These are phyloP conservation scores for Taxawa tesnikishii DNA, from an alignment of 2,329 filamentous ascomycete genomes.

Conservation along the genomic window DNA sequence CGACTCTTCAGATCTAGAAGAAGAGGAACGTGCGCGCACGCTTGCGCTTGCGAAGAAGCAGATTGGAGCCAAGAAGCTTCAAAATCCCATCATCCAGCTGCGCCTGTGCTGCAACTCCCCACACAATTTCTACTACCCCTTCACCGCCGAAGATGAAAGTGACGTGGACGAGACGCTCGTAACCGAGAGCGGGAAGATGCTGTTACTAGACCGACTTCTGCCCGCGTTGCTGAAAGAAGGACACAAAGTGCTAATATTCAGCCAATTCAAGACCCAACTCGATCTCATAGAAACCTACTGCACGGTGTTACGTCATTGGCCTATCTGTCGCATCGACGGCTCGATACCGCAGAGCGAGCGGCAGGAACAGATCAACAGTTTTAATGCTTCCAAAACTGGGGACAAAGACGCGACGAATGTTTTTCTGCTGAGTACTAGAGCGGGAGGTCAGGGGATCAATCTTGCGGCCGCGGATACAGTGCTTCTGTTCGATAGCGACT, in stretches of 20 bases:
- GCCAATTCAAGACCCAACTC: conserved; percentile 88
- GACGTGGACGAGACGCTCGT: conserved; percentile 68
- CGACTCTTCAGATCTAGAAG: conserved; percentile 41
- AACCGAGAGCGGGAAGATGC: conserved; percentile 87
- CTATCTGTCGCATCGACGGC: conserved; percentile 82
- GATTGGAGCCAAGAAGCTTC: conserved; percentile 80
- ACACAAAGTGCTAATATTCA: conserved; percentile 93
- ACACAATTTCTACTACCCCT: conserved; percentile 94
- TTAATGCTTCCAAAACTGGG: conserved; percentile 30
- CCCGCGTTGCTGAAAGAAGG: conserved; percentile 58
- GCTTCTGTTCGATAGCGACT: conserved; percentile 79
- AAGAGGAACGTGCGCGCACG: conserved; percentile 52
- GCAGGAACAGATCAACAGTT: conserved; percentile 35
- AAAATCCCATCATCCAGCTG: conserved; percentile 85
- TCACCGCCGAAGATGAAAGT: conserved; percentile 47
- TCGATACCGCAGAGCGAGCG: conserved; percentile 57
- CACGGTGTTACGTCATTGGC: conserved; percentile 62
- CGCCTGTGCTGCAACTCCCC: conserved; percentile 87
- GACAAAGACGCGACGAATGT: conserved; percentile 50
- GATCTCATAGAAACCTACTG: conserved; percentile 87
- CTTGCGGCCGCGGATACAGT: conserved; percentile 85
- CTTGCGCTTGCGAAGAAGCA: conserved; percentile 75
- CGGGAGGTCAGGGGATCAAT: conserved; percentile 92
- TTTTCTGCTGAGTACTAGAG: conserved; percentile 81
- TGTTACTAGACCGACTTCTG: conserved; percentile 77